phyloP scores from a whole-genome alignment of 2,329 filamentous ascomycete species.

The Dactylellina cionopaga region DNA sequence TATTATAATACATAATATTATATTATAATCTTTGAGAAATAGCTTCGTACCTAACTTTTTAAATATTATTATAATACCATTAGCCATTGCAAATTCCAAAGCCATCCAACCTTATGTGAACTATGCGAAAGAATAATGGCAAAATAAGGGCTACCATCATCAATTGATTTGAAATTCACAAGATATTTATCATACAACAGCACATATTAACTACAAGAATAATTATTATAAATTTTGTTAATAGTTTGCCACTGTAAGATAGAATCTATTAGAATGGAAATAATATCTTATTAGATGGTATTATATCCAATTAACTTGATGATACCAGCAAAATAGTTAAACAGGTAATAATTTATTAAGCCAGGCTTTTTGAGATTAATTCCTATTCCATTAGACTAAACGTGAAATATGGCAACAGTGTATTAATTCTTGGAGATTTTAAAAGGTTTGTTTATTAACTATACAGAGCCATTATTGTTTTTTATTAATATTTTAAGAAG shows the following conservation, averaged over 20 bases:
- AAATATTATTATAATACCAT: slow-evolving; percentile 51
- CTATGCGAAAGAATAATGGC: slow-evolving; percentile 56
- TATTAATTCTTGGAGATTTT: slow-evolving; percentile 2
- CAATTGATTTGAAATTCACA: slow-evolving; percentile 52
- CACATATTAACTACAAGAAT: slow-evolving; percentile 53
- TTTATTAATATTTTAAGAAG: slow-evolving; percentile 6
- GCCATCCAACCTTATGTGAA: slow-evolving; percentile 58
- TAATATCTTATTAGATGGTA: slow-evolving; percentile 59
- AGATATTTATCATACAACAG: slow-evolving; percentile 54
- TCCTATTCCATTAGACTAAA: slow-evolving; percentile 58
- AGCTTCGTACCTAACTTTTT: not conserved
- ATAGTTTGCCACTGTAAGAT: slow-evolving; percentile 50
- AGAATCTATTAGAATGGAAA: slow-evolving; percentile 55
- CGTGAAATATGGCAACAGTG: slow-evolving; percentile 59
- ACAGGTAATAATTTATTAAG: slow-evolving; percentile 57
- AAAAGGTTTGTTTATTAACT: slow-evolving; percentile 15
- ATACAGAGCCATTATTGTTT: not conserved
- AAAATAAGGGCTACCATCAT: slow-evolving; percentile 54
- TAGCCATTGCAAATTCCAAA: slow-evolving; percentile 53
- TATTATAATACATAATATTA: no score
- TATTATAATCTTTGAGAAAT: no score
- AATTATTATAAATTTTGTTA: slow-evolving; percentile 57
- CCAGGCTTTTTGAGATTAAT: slow-evolving; percentile 53
- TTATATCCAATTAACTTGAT: slow-evolving; percentile 48
- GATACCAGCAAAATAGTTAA: slow-evolving; percentile 54